These are phyloP conservation scores for Euphorbia neoarborescens DNA, from an alignment of 441 rosid species.

Conservation along the genomic window DNA sequence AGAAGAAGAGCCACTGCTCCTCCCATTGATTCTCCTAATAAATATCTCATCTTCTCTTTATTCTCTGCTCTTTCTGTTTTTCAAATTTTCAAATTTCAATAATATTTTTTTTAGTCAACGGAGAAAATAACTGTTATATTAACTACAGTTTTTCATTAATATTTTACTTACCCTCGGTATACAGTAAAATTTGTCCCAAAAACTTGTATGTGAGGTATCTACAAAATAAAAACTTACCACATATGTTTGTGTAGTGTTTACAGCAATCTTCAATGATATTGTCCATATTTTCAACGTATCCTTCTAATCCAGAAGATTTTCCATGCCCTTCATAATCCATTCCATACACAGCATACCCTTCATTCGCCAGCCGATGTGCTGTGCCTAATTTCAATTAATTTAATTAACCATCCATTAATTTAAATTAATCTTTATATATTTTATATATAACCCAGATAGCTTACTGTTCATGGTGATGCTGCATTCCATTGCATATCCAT, in stretches of 20 bases:
- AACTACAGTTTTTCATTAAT: too few relatives aligned
- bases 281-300: conserved; percentile 42
- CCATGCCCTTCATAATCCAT: conserved; percentile 92
- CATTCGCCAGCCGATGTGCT: conserved; percentile 50
- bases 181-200: too few relatives aligned
- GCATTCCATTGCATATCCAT: conserved; percentile 93
- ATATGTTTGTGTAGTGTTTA: conserved; percentile 41
- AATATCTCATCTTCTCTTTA: conserved; percentile 53
- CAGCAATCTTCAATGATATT: conserved; percentile 58
- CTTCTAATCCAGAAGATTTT: conserved; percentile 55
- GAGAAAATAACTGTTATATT: too few relatives aligned
- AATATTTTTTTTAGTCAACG: too few relatives aligned
- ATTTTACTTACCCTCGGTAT: too few relatives aligned
- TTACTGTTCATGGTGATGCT: conserved; percentile 87
- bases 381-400: conserved; percentile 40
- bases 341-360: conserved; percentile 63
- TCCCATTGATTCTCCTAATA: conserved; percentile 89
- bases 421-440: background rate
- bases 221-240: conserved; percentile 37
- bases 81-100: background rate
- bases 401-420: background rate
- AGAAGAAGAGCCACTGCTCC: conserved; percentile 61
- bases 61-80: conserved; percentile 45
- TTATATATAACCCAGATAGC: conserved; percentile 1
- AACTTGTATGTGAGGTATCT: too few relatives aligned